These are phyloP conservation scores for Medicago ruthenica DNA, from an alignment of 306 rosid species.

Conservation along the genomic window DNA sequence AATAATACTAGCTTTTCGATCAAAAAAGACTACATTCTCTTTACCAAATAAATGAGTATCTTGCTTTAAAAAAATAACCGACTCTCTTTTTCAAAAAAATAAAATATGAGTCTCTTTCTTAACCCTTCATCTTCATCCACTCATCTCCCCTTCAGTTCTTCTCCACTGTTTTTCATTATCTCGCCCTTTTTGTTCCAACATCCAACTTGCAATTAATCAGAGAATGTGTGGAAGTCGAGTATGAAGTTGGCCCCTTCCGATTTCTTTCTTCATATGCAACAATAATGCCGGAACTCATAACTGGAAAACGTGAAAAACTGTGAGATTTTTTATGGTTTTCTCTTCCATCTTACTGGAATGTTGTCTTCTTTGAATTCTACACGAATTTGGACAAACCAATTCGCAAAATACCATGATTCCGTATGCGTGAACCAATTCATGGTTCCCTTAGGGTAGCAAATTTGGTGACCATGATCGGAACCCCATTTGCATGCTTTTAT, in stretches of 20 bases:
- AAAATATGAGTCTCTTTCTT: background rate
- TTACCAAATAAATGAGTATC: background rate
- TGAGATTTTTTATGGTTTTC: background rate
- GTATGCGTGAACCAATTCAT: background rate
- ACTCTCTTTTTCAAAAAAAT: background rate
- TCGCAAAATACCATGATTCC: background rate
- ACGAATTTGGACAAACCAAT: background rate
- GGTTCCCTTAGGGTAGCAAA: background rate
- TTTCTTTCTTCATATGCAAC: conserved; percentile 1
- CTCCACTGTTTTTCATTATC: background rate
- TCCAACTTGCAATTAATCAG: background rate
- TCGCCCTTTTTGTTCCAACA: background rate
- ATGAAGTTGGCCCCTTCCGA: background rate
- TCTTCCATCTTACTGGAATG: background rate
- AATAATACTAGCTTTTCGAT: background rate
- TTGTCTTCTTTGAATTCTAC: background rate
- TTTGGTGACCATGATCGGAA: background rate
- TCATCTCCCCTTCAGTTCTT: background rate
- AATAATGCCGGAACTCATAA: background rate
- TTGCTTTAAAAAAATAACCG: too few species aligned
- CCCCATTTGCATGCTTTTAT: background rate
- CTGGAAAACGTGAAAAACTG: background rate
- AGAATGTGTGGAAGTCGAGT: background rate
- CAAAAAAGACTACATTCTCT: background rate
- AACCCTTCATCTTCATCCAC: background rate